These are phyloP conservation scores for Cinchona pubescens DNA, from an alignment of 257 asterid species.

Conservation along the genomic window DNA sequence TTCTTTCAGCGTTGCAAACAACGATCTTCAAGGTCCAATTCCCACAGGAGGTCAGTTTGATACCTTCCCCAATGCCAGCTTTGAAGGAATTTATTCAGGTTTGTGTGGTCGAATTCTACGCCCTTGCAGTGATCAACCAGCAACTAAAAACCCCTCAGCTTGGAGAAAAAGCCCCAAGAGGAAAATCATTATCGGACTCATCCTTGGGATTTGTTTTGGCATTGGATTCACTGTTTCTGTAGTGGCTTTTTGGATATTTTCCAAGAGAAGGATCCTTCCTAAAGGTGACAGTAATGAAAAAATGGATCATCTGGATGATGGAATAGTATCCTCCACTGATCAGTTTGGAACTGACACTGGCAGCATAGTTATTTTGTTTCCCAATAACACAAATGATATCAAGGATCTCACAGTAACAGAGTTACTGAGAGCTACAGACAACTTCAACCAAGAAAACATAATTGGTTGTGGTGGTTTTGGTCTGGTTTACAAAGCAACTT, in stretches of 20 bases:
- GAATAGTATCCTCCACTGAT: slow-evolving; percentile 52
- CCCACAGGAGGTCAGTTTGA: slow-evolving; percentile 92
- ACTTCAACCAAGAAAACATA: slow-evolving; percentile 83
- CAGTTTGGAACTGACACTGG: slow-evolving; percentile 57
- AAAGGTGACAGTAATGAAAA: slow-evolving; percentile 50
- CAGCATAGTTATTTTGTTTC: slow-evolving; percentile 72
- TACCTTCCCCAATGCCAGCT: slow-evolving; percentile 70
- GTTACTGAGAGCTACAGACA: slow-evolving; percentile 77
- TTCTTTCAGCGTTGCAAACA: slow-evolving; percentile 74
- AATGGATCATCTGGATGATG: slow-evolving; percentile 51
- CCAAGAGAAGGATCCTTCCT: slow-evolving; percentile 60
- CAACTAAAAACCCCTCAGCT: slow-evolving; percentile 21
- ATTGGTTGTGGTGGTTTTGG: slow-evolving; percentile 98
- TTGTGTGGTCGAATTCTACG: slow-evolving; percentile 67
- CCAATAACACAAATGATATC: slow-evolving; percentile 49
- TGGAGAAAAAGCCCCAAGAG: slow-evolving; percentile 42
- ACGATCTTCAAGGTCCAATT: slow-evolving; percentile 73
- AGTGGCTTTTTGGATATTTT: slow-evolving; percentile 58
- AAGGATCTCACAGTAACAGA: slow-evolving; percentile 71
- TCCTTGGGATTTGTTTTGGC: slow-evolving; percentile 64
- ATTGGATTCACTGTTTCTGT: slow-evolving; percentile 51
- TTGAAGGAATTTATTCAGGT: slow-evolving; percentile 61
- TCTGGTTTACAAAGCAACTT: slow-evolving; percentile 80
- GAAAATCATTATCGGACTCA: slow-evolving; percentile 60
- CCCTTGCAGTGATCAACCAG: slow-evolving; percentile 38